Percentiles rank a stretch among this genome's conserved stretches.
Evolutionary conservation across 129 eudicot species (phyloP).

Genomic region (Deinandra increscens): DNA sequence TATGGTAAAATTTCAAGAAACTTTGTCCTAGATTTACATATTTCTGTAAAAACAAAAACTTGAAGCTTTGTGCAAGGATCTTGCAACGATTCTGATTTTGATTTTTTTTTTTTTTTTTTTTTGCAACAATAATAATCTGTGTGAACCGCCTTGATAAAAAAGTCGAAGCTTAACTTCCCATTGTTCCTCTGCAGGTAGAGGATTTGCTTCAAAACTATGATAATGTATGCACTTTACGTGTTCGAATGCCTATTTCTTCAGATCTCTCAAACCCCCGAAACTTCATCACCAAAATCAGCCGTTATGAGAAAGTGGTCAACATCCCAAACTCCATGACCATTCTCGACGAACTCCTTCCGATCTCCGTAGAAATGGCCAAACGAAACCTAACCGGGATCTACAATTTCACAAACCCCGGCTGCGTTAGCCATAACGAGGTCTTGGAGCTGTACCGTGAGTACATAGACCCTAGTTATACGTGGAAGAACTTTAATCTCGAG

Average conservation of each 20-base stretch:
- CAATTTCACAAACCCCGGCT: constrained; percentile 54
- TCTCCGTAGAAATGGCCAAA: constrained; percentile 54
- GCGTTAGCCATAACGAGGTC: constrained; percentile 52
- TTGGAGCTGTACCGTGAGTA: constrained; percentile 49
- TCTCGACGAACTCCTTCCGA: constrained; percentile 53
- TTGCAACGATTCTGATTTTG: too few species aligned
- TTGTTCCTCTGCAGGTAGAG: constrained; percentile 34
- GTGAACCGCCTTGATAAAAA: neutral
- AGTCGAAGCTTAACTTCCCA: neutral
- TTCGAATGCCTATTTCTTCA: constrained; percentile 54
- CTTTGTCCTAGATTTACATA: too few species aligned
- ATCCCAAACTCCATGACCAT: constrained; percentile 57
- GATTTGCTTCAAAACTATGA: constrained; percentile 45
- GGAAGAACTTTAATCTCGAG: constrained; percentile 50
- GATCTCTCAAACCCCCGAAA: constrained; percentile 58
- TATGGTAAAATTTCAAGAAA: too few species aligned
- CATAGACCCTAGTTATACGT: constrained; percentile 34
- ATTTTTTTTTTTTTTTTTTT: too few species aligned
- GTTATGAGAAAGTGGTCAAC: constrained; percentile 48
- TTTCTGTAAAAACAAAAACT: too few species aligned
- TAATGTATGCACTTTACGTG: constrained; percentile 48
- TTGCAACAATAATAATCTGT: too few species aligned
- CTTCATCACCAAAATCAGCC: constrained; percentile 49
- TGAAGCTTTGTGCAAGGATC: too few species aligned
- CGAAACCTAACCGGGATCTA: constrained; percentile 48